Evolutionary conservation across 495 filamentous ascomycete species (phyloP).

Genomic region (Articulospora tetracladia): DNA sequence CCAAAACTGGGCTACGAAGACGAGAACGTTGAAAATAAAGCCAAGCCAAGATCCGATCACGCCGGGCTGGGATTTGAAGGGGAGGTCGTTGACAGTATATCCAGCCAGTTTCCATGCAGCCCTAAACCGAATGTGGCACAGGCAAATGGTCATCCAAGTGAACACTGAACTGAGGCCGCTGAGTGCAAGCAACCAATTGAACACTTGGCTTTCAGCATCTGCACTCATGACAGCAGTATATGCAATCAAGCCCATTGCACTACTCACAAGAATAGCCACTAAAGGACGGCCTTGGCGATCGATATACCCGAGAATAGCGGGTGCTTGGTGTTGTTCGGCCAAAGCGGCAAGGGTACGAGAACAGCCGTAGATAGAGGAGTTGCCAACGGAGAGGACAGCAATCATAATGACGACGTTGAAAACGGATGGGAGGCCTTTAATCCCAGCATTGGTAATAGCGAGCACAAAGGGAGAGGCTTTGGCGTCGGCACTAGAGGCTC

Average conservation of each 20-base stretch:
- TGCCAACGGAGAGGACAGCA: conserved; percentile 61
- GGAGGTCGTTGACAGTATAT: conserved; percentile 62
- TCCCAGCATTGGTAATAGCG: conserved; percentile 55
- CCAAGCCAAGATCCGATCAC: conserved; percentile 82
- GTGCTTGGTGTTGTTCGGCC: neutral
- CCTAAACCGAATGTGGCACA: conserved; percentile 90
- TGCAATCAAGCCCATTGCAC: conserved; percentile 68
- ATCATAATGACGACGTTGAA: conserved; percentile 70
- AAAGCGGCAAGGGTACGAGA: neutral
- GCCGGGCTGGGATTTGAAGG: conserved; percentile 78
- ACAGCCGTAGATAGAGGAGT: conserved; percentile 39
- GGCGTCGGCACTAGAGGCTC: conserved; percentile 36
- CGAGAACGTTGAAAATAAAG: conserved; percentile 69
- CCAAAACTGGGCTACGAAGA: conserved; percentile 95
- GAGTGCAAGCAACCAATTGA: conserved; percentile 85
- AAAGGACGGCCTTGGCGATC: conserved; percentile 3
- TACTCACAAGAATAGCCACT: conserved; percentile 41
- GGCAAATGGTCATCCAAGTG: conserved; percentile 88
- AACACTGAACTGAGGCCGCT: conserved; percentile 86
- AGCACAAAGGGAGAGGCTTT: conserved; percentile 62
- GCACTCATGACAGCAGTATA: conserved; percentile 73
- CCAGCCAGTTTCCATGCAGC: conserved; percentile 50
- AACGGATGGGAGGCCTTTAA: conserved; percentile 61
- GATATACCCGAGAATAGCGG: neutral
- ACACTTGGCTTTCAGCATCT: conserved; percentile 45